Percentiles rank a stretch among this genome's conserved stretches.
phyloP scores from a whole-genome alignment of 108 stramenopile genomes.

The Skeletonema grethae region DNA sequence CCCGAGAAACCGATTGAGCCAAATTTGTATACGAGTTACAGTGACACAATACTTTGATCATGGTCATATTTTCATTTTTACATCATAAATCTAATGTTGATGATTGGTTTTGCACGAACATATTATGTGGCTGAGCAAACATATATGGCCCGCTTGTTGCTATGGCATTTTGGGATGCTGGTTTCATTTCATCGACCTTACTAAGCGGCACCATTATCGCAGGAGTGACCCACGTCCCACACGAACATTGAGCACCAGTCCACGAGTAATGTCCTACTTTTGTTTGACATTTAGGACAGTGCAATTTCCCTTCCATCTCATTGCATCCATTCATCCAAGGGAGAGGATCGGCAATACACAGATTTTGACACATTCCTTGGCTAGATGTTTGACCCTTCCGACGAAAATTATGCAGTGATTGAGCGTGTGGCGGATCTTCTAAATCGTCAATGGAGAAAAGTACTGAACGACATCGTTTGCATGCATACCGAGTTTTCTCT shows the following conservation, averaged over 20 bases:
- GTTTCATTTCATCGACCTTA: conserved; percentile 67
- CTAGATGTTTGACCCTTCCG: conserved; percentile 28
- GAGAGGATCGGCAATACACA: conserved; percentile 61
- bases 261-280: conserved; percentile 84
- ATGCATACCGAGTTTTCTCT: conserved; percentile 55
- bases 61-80: not conserved
- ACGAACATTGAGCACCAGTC: conserved; percentile 84
- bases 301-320: conserved; percentile 70
- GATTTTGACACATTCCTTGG: conserved; percentile 53
- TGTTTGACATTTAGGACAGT: conserved; percentile 72
- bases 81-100: not conserved
- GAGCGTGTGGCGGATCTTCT: conserved; percentile 62
- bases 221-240: conserved; percentile 87
- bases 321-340: conserved; percentile 54
- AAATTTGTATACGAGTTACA: not conserved
- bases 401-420: conserved; percentile 52
- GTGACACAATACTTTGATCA: not conserved
- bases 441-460: conserved; percentile 70
- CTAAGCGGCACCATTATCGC: conserved; percentile 77
- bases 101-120: not conserved
- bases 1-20: not conserved
- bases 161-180: not conserved
- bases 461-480: conserved; percentile 71
- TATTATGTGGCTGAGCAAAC: not conserved
- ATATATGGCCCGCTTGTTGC: not conserved